Evolutionary conservation across 805 yeast species (phyloP).

Genomic region (Metschnikowia drakensbergensis): DNA sequence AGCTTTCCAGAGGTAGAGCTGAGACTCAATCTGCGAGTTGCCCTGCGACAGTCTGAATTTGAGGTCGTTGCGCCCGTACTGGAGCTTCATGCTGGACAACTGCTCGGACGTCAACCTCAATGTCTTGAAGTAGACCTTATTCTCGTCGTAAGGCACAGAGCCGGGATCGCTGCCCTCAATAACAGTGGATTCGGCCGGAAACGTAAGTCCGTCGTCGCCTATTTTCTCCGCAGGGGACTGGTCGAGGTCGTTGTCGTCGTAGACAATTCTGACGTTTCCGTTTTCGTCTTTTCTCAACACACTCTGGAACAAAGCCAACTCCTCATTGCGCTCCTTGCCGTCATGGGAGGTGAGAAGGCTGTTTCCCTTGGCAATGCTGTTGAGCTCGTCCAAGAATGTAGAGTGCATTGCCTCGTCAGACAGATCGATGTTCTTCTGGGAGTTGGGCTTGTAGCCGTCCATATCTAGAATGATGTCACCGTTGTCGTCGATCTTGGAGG

Average conservation of each 20-base stretch:
- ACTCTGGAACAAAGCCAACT: conserved; percentile 33
- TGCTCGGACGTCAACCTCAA: conserved; percentile 89
- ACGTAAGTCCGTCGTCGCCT: conserved; percentile 7
- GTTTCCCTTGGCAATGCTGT: conserved; percentile 20
- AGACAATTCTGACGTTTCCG: conserved; percentile 61
- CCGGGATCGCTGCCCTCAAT: conserved; percentile 2
- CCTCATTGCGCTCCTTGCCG: conserved; percentile 17
- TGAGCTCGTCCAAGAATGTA: conserved; percentile 70
- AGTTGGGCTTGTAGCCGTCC: conserved; percentile 90
- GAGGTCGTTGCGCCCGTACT: conserved; percentile 74
- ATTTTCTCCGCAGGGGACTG: conserved; percentile 6
- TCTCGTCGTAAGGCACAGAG: conserved; percentile 5
- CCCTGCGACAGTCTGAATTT: conserved; percentile 81
- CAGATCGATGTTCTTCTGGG: conserved; percentile 65
- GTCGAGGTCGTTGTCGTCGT: conserved; percentile 16
- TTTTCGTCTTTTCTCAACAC: conserved; percentile 52
- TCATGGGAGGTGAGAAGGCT: conserved; percentile 12
- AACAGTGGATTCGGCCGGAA: conserved; percentile 7
- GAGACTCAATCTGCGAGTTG: conserved; percentile 68
- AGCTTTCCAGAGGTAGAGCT: conserved; percentile 78
- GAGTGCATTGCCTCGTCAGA: conserved; percentile 74
- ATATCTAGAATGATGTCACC: conserved; percentile 90
- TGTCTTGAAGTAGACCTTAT: conserved; percentile 68
- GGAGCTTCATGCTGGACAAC: conserved; percentile 65
- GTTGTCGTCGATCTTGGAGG: conserved; percentile 79